These are phyloP conservation scores for Aspergillus chevalieri DNA, from an alignment of 2,329 filamentous ascomycete species.

Conservation along the genomic window DNA sequence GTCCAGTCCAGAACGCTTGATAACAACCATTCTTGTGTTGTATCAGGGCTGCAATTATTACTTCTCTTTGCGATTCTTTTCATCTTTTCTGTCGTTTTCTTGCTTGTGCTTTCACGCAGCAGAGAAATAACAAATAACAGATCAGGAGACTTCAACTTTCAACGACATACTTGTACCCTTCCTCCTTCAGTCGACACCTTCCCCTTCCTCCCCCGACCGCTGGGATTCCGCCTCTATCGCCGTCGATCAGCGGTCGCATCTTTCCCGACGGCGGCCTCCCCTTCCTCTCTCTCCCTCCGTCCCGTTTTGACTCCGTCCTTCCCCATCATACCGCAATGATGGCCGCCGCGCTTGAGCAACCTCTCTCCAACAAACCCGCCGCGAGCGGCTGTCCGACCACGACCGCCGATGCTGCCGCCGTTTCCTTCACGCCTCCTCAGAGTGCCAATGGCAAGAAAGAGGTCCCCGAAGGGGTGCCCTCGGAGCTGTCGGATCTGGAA, in stretches of 20 bases:
- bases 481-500: slow-evolving; percentile 39
- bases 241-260: slow-evolving; percentile 41
- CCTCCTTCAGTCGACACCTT: neutral
- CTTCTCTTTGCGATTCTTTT: neutral
- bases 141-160: too few relatives aligned
- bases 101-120: neutral
- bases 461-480: slow-evolving; percentile 34
- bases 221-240: slow-evolving; percentile 29
- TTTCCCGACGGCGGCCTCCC: slow-evolving; percentile 32
- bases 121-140: too few relatives aligned
- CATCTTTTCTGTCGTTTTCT: neutral
- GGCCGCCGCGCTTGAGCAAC: slow-evolving; percentile 29
- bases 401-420: slow-evolving; percentile 17
- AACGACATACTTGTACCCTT: neutral
- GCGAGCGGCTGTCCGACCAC: slow-evolving; percentile 4
- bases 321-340: slow-evolving; percentile 18
- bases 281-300: slow-evolving; percentile 6
- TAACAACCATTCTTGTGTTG: too few relatives aligned
- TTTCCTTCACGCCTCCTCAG: slow-evolving; percentile 39
- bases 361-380: slow-evolving; percentile 17
- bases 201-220: slow-evolving; percentile 33
- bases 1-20: too few relatives aligned
- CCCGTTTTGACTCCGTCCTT: neutral
- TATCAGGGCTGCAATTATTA: too few relatives aligned
- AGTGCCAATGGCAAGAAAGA: slow-evolving; percentile 42